Percentiles rank a stretch among this genome's conserved stretches.
These are phyloP conservation scores for Rhizophagus sp. DNA, from an alignment of 192 early-diverging fungal genomes.

Conservation along the genomic window DNA sequence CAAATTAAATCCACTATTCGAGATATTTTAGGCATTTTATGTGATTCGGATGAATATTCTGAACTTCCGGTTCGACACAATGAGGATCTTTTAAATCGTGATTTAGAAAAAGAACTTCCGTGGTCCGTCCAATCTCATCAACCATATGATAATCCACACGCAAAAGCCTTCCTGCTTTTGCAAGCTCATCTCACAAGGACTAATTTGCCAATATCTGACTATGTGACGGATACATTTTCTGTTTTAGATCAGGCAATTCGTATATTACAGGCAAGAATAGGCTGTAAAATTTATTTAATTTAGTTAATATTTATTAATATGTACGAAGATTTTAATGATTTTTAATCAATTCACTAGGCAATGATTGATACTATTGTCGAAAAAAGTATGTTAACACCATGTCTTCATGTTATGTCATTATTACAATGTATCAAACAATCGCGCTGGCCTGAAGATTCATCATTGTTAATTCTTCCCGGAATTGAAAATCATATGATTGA, in stretches of 20 bases:
- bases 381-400: constrained; percentile 63
- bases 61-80: constrained; percentile 95
- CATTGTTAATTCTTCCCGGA: constrained; percentile 69
- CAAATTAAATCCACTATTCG: constrained; percentile 47
- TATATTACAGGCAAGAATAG: constrained; percentile 62
- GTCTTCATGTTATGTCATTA: constrained; percentile 76
- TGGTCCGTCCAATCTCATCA: constrained; percentile 57
- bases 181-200: constrained; percentile 85
- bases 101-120: constrained; percentile 74
- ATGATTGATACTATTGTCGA: constrained; percentile 88
- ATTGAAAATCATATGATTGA: constrained; percentile 28
- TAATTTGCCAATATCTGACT: constrained; percentile 84
- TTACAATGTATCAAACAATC: constrained; percentile 95
- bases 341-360: constrained; percentile 51
- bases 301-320: neutral
- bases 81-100: constrained; percentile 88
- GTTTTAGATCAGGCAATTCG: constrained; percentile 93
- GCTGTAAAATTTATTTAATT: neutral
- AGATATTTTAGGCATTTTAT: constrained; percentile 74
- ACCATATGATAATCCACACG: constrained; percentile 83
- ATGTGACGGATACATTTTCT: constrained; percentile 84
- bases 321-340: neutral
- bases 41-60: constrained; percentile 83
- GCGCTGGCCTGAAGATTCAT: constrained; percentile 75
- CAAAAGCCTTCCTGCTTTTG: constrained; percentile 88